phyloP scores from a whole-genome alignment of 192 early-diverging fungal species.

The Gonapodya sp. region DNA sequence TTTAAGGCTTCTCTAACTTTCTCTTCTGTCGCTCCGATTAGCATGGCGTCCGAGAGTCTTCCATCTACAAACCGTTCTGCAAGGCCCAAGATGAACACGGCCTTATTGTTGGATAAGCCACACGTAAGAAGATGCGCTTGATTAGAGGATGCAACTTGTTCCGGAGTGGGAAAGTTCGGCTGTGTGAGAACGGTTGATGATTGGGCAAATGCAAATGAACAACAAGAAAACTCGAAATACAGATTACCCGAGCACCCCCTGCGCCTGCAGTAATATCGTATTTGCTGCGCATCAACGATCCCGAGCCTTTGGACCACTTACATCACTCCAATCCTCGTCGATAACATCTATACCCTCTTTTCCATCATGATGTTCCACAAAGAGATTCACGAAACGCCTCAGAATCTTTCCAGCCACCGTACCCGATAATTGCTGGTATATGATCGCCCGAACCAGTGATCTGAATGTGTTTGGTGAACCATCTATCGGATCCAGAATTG shows the following conservation, averaged over 20 bases:
- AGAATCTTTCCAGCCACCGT: slow-evolving; percentile 55
- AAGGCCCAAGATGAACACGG: slow-evolving; percentile 5
- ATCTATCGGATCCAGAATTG: background rate
- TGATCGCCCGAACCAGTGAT: slow-evolving; percentile 34
- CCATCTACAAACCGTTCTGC: background rate
- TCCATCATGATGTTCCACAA: slow-evolving; percentile 24
- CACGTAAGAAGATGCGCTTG: background rate
- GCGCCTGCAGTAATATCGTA: no score
- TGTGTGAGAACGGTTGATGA: no score
- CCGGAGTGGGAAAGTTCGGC: background rate
- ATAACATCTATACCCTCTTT: background rate
- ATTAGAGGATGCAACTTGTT: background rate
- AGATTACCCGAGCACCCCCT: no score
- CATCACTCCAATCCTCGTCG: background rate
- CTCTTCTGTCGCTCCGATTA: background rate
- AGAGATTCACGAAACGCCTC: slow-evolving; percentile 39
- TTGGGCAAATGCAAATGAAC: no score
- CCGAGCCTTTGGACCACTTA: background rate
- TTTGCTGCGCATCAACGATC: no score
- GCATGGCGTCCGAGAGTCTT: background rate
- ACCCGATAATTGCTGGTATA: slow-evolving; percentile 65
- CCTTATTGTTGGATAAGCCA: background rate
- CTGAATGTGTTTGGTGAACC: slow-evolving; percentile 11
- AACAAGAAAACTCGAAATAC: no score
- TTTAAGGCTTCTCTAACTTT: background rate